These are phyloP conservation scores for Stentor roeselii DNA, from an alignment of 73 alveolate species.

Conservation along the genomic window DNA sequence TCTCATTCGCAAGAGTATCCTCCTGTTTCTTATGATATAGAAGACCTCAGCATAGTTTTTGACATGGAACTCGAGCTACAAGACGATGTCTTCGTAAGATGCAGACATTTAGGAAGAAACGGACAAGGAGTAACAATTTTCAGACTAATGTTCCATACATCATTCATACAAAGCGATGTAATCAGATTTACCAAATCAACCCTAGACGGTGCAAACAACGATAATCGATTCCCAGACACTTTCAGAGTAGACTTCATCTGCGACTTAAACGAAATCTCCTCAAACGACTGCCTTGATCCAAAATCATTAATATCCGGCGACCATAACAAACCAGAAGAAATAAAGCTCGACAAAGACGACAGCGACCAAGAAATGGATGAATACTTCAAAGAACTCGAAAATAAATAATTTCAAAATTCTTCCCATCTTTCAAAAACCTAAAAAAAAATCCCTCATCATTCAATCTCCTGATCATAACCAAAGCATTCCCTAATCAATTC, in stretches of 20 bases:
- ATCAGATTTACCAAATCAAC: not conserved
- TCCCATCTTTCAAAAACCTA: no score
- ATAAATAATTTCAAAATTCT: no score
- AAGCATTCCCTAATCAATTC: no score
- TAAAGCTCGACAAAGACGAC: no score
- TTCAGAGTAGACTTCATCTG: not conserved
- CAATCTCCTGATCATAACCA: no score
- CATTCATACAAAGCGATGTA: not conserved
- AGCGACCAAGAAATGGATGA: no score
- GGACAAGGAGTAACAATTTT: not conserved
- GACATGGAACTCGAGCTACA: not conserved
- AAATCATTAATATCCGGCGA: no score
- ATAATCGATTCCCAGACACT: not conserved
- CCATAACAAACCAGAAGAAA: no score
- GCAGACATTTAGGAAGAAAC: not conserved
- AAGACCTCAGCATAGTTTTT: not conserved
- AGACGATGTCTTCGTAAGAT: slow-evolving; percentile 13
- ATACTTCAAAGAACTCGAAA: no score
- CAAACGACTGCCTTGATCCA: no score
- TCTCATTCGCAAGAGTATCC: not conserved
- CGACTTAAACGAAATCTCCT: no score
- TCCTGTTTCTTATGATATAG: not conserved
- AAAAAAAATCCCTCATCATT: no score
- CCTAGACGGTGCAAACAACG: not conserved
- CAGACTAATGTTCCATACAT: slow-evolving; percentile 11